Evolutionary conservation across 2,329 filamentous ascomycete species (phyloP).

Genomic region (Xylaria sp.): DNA sequence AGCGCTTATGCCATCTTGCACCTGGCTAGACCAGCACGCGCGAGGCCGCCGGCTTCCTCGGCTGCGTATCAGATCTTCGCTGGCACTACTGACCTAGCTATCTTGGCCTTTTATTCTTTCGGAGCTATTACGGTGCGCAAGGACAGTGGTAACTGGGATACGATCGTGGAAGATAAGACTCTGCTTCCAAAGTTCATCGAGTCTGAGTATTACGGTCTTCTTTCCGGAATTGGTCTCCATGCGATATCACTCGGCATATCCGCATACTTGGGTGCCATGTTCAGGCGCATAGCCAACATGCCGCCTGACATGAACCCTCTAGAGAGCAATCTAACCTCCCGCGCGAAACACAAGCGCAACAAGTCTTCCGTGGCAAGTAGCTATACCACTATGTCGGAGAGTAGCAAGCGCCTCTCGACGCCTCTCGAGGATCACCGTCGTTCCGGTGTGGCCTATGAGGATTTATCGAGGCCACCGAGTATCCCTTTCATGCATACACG

Average conservation of each 20-base stretch:
- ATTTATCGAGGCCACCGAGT: constrained; percentile 61
- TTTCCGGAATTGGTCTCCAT: constrained; percentile 74
- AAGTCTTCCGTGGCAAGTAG: constrained; percentile 65
- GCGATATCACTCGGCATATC: constrained; percentile 76
- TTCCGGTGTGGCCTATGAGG: constrained; percentile 59
- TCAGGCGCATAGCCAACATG: constrained; percentile 82
- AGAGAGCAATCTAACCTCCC: constrained; percentile 84
- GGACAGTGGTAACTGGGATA: constrained; percentile 69
- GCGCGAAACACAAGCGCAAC: constrained; percentile 78
- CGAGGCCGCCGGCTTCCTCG: constrained; percentile 80
- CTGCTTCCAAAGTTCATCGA: constrained; percentile 71
- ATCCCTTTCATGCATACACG: constrained; percentile 87
- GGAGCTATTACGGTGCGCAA: constrained; percentile 60
- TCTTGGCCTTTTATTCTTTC: constrained; percentile 67
- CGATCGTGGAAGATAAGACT: constrained; percentile 68
- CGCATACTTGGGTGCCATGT: constrained; percentile 79
- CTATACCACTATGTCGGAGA: constrained; percentile 55
- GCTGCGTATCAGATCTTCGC: constrained; percentile 92
- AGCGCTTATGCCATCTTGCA: constrained; percentile 85
- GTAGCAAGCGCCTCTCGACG: constrained; percentile 70
- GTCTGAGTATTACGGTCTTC: constrained; percentile 74
- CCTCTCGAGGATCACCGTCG: constrained; percentile 56
- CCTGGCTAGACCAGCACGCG: constrained; percentile 74
- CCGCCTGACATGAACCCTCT: constrained; percentile 97
- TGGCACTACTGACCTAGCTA: constrained; percentile 72